phyloP scores from a whole-genome alignment of 2,329 filamentous ascomycete species.

The Chalara sp. region DNA sequence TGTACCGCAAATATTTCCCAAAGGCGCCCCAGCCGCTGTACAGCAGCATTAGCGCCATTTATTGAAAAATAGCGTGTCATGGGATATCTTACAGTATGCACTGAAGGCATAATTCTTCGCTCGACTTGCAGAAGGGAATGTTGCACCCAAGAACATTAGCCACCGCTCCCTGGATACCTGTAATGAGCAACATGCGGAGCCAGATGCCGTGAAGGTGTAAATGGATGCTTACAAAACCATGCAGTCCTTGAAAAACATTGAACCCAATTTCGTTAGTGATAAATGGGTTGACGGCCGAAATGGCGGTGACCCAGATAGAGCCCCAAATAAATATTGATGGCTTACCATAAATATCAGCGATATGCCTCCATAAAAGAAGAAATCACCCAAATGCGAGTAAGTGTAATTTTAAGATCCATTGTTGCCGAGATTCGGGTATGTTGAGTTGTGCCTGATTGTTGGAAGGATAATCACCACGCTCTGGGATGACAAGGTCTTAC shows the following conservation, averaged over 20 bases:
- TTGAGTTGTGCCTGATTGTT: constrained; percentile 6
- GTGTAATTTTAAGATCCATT: constrained; percentile 29
- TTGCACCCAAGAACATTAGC: constrained; percentile 66
- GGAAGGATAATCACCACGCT: too few species aligned
- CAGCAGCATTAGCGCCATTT: constrained; percentile 33
- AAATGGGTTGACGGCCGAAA: constrained; percentile 55
- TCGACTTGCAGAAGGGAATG: constrained; percentile 54
- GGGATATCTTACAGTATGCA: constrained; percentile 54
- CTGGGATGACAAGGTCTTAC: too few species aligned
- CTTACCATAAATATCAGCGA: constrained; percentile 44
- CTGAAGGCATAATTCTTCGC: constrained; percentile 67
- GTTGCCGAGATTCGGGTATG: constrained; percentile 22
- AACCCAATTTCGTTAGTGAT: constrained; percentile 59
- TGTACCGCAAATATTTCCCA: background rate
- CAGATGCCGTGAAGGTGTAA: constrained; percentile 6
- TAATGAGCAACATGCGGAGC: background rate
- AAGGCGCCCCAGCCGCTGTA: background rate
- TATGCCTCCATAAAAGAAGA: constrained; percentile 41
- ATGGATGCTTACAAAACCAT: constrained; percentile 61
- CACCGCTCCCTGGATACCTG: constrained; percentile 53
- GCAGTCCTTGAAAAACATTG: constrained; percentile 60
- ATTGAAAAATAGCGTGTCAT: constrained; percentile 59
- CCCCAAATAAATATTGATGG: constrained; percentile 39
- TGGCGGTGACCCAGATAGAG: constrained; percentile 53
- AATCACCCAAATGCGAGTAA: constrained; percentile 40